A percentile compares a stretch with the other conserved stretches of the same genome.
phyloP scores from a whole-genome alignment of 164 flowering plant species.

The Macadamia tetraphylla region DNA sequence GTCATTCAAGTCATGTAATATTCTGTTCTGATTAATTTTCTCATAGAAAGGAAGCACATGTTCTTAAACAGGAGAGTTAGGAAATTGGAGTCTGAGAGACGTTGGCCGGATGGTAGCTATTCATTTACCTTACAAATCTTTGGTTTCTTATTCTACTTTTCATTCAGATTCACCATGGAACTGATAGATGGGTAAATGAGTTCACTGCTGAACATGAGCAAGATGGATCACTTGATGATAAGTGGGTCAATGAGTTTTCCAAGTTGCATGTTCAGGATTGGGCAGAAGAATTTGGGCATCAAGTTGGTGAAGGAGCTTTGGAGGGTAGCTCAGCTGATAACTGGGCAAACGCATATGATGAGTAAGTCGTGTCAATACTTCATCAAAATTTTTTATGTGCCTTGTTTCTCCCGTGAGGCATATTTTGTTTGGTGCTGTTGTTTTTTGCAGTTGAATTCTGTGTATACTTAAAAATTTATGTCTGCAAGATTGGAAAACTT shows the following conservation, averaged over 20 bases:
- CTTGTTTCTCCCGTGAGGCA: neutral
- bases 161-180: conserved; percentile 52
- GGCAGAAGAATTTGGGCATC: conserved; percentile 80
- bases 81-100: neutral
- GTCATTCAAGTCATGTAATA: neutral
- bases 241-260: conserved; percentile 91
- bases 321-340: conserved; percentile 55
- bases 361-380: conserved; percentile 43
- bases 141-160: conserved; percentile 14
- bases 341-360: conserved; percentile 84
- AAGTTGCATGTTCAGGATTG: conserved; percentile 80
- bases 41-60: no score
- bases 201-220: conserved; percentile 45
- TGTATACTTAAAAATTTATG: neutral
- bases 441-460: neutral
- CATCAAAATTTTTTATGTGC: no score
- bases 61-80: neutral
- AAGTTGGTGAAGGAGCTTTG: conserved; percentile 50
- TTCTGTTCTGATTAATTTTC: neutral
- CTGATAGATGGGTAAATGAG: conserved; percentile 72
- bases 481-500: neutral
- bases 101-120: neutral
- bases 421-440: neutral
- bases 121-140: conserved; percentile 1
- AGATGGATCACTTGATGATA: conserved; percentile 46